Evolutionary conservation across 1,284 basidiomycete genomes (phyloP).

Genomic region (Trichosporon sp.): DNA sequence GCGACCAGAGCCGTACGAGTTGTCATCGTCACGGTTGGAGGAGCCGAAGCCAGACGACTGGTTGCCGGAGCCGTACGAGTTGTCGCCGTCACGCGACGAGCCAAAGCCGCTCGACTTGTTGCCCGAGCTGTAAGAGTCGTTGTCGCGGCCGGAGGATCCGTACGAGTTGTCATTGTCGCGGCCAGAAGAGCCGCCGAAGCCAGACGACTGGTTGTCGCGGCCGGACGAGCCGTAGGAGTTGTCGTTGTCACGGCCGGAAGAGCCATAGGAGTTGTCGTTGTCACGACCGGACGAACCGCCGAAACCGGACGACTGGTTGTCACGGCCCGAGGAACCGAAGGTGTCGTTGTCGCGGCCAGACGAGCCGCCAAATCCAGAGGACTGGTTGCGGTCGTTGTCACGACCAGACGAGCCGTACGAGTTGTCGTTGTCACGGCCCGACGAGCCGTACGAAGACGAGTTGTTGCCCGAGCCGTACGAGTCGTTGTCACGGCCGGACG

Average conservation of each 20-base stretch:
- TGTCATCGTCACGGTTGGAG: slow-evolving; percentile 4
- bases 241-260: slow-evolving; percentile 1
- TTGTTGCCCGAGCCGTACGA: slow-evolving; percentile 7
- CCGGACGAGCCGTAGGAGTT: neutral
- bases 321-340: slow-evolving; percentile 5
- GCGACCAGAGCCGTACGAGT: slow-evolving; percentile 4
- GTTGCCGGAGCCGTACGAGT: slow-evolving; percentile 7
- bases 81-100: slow-evolving; percentile 7
- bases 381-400: slow-evolving; percentile 1
- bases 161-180: neutral
- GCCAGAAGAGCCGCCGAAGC: slow-evolving; percentile 3
- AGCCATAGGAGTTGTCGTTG: slow-evolving; percentile 8
- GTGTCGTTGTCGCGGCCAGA: neutral
- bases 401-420: slow-evolving; percentile 10
- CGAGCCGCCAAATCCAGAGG: neutral
- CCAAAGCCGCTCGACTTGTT: neutral
- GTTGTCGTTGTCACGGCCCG: slow-evolving; percentile 5
- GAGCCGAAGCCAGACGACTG: slow-evolving; percentile 5
- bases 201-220: slow-evolving; percentile 1
- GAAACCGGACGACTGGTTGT: slow-evolving; percentile 9
- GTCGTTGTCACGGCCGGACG: slow-evolving; percentile 6
- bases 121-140: slow-evolving; percentile 4
- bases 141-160: slow-evolving; percentile 6
- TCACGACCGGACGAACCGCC: neutral
- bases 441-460: slow-evolving; percentile 3